A percentile compares a stretch with the other conserved stretches of the same genome.
Conservation (phyloP, 495 filamentous ascomycete genomes). For the Podospora fimiseda region DNA sequence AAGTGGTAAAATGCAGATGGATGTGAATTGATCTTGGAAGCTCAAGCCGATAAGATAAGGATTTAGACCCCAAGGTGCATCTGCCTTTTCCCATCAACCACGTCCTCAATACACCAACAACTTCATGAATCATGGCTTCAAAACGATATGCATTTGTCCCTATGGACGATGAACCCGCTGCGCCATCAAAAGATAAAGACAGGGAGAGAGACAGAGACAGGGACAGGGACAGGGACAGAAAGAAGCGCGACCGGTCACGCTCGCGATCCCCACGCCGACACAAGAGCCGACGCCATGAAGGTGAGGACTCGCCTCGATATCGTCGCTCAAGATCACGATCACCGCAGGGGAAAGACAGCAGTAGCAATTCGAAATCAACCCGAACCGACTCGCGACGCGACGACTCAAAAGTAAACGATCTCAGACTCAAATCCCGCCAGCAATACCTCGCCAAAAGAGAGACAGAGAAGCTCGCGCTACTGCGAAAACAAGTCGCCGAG, state of each 20-base stretch:
- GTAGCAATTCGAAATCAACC: constrained; percentile 5
- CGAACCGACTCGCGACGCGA: constrained; percentile 13
- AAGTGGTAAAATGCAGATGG: background rate
- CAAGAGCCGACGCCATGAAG: constrained; percentile 27
- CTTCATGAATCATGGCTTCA: constrained; percentile 31
- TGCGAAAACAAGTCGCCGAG: constrained; percentile 88
- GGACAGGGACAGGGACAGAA: constrained; percentile 51
- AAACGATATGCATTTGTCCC: constrained; percentile 78
- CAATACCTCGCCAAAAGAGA: constrained; percentile 93
- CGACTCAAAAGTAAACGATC: constrained; percentile 59
- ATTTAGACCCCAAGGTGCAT: constrained; percentile 8
- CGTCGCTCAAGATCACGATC: constrained; percentile 18
- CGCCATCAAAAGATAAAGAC: constrained; percentile 45
- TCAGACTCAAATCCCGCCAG: constrained; percentile 77
- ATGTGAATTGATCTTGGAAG: background rate
- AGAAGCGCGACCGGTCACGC: constrained; percentile 43
- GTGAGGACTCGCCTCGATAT: constrained; percentile 20
- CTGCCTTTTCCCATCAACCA: background rate
- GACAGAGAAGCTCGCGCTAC: constrained; percentile 70
- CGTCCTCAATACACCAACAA: background rate
- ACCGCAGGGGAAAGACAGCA: constrained; percentile 8
- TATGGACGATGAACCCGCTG: constrained; percentile 69
- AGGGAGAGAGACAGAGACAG: constrained; percentile 54
- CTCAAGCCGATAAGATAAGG: constrained; percentile 26
- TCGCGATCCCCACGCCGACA: constrained; percentile 24